Base-by-base conservation (phyloP, 768 basidiomycete species). In the Mycena kentingensis region DNA sequence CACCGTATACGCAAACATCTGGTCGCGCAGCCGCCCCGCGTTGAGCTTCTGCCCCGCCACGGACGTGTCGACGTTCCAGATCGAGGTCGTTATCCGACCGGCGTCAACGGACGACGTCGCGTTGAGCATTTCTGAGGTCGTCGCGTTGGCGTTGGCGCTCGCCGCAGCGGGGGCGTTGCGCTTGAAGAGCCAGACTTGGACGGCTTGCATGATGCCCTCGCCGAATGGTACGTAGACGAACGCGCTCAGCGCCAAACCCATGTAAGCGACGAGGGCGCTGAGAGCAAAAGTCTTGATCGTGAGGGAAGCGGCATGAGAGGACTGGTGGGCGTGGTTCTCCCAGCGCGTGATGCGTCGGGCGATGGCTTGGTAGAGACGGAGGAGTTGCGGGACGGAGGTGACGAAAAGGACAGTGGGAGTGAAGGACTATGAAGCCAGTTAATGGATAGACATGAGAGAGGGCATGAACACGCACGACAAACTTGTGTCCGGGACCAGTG, bases 221-320 rank as follows among this genome's bases (percentile, higher is more conserved):
- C 94, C 94, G 57, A 95, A 97, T 0, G 94, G 94, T 4, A 96
- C 90, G 66, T 98, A 99, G 44, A 97, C 82, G 64, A 94, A 98
- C 15, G 95, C 93, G n/a, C 88, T 92, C 15, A 98, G 82, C 5
- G 82, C 85, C n/a, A 99, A 80, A 34, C 90, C 88, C 45, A 94
- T 84, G 66, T 95, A 98, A 0, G 96, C 89, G 18, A 95, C 93
- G 64, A 98, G 81, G 0, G 89, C 85, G 27, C 88, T 87, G 48
- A 98, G 78, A 1, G 88, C 83, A 65, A 98, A 99, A 3, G 90
- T 88, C 70, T 98, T 99, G 65, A 89, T 75, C 15, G 94, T 93
- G 22, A 97, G 77, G 16, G 90, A 91, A 6, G 83, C 80, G 52
- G 84, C 81, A 65, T 92, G 83, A 2, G 82, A 81, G 2, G 87